A percentile compares a stretch with the other conserved stretches of the same genome.
Conservation (phyloP, 2,329 filamentous ascomycete genomes). For the Fusarium denticulatum region DNA sequence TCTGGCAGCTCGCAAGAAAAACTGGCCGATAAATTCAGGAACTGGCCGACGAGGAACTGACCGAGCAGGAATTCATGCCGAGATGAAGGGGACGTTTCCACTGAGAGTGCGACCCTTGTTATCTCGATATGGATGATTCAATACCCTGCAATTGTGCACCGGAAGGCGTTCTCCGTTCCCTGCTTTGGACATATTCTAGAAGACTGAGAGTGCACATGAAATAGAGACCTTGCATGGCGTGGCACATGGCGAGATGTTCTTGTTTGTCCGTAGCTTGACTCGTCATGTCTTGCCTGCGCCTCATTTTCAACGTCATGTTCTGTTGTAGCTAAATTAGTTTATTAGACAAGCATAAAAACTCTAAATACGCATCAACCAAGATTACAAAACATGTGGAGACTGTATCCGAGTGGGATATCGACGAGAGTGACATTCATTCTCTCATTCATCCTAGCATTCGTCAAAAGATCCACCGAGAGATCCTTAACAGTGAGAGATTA, state of each 20-base stretch:
- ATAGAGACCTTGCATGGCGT: background rate
- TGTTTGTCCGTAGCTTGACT: background rate
- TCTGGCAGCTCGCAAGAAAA: background rate
- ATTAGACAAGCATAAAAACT: slow-evolving; percentile 6
- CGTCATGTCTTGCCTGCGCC: slow-evolving; percentile 2
- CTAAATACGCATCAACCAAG: background rate
- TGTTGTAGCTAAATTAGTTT: background rate
- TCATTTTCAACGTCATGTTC: slow-evolving; percentile 14
- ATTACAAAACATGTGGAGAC: background rate
- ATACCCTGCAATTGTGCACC: background rate
- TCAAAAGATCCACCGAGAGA: background rate
- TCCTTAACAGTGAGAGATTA: slow-evolving; percentile 6
- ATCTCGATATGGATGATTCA: slow-evolving; percentile 7
- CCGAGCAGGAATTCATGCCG: slow-evolving; percentile 9
- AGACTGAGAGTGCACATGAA: background rate
- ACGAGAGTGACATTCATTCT: background rate
- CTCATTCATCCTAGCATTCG: background rate
- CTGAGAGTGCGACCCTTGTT: background rate
- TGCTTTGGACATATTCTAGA: slow-evolving; percentile 18
- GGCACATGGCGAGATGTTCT: background rate
- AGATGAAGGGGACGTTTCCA: slow-evolving; percentile 23
- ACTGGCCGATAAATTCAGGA: background rate
- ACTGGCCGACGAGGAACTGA: background rate
- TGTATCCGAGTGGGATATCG: background rate
- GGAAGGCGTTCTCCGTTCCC: slow-evolving; percentile 1